A percentile compares a stretch with the other conserved stretches of the same genome.
These are phyloP conservation scores for Hamamelis virginiana DNA, from an alignment of 164 flowering plant genomes.

Conservation along the genomic window DNA sequence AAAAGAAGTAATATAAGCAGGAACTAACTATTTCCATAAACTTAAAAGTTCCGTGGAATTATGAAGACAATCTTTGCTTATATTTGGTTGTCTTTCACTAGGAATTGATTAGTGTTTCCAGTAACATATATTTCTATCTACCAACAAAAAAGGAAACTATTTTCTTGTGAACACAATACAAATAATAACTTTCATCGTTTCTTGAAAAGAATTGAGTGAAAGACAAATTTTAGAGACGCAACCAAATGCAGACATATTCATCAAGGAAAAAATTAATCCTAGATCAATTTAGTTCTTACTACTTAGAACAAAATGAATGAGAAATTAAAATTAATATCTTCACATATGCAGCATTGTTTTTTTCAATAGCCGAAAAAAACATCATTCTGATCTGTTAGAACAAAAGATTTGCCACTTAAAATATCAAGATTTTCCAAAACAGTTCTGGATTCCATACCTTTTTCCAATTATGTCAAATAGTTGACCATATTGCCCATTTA, in stretches of 20 bases:
- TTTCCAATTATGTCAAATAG: slow-evolving; percentile 62
- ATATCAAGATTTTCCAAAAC: no score
- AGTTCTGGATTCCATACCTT: slow-evolving; percentile 43
- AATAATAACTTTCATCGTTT: not conserved
- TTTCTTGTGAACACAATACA: not conserved
- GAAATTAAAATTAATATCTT: not conserved
- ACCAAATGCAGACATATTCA: not conserved
- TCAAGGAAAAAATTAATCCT: not conserved
- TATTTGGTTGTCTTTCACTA: not conserved
- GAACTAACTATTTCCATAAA: not conserved
- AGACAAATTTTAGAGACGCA: not conserved
- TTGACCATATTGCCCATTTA: slow-evolving; percentile 64
- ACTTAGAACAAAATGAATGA: not conserved
- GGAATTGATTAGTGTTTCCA: not conserved
- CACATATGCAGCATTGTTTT: not conserved
- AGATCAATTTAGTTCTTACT: not conserved
- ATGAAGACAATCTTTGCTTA: not conserved
- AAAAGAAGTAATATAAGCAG: not conserved
- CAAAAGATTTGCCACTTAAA: not conserved
- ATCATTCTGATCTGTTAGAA: no score
- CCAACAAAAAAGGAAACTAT: not conserved
- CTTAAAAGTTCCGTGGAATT: not conserved
- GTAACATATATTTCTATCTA: not conserved
- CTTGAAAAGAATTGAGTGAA: not conserved
- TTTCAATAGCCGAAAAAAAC: no score